Conservation (phyloP, 345 rosid species). For the Angophora floribunda region DNA sequence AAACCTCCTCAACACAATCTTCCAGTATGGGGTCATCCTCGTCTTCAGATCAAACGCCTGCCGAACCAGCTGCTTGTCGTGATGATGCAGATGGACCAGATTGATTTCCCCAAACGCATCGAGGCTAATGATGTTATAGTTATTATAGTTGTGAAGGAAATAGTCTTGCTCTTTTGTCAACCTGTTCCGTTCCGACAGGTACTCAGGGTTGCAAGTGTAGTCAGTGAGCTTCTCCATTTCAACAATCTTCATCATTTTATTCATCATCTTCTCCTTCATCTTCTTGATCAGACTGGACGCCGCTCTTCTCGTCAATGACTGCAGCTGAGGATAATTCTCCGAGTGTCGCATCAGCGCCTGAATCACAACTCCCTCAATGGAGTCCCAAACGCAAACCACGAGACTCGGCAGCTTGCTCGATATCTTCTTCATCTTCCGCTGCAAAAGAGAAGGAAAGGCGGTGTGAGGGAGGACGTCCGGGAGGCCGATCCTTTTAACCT, state of each 20-base stretch:
- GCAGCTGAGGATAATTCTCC: constrained; percentile 7
- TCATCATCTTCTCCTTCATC: constrained; percentile 12
- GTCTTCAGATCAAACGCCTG: constrained; percentile 14
- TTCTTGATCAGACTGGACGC: constrained; percentile 7
- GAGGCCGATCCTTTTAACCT: constrained; percentile 11
- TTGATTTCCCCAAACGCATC: constrained; percentile 2
- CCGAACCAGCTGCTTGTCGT: not conserved
- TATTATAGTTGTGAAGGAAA: not conserved
- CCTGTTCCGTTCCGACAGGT: constrained; percentile 1
- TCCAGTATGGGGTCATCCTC: constrained; percentile 20
- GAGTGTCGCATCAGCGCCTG: constrained; percentile 1
- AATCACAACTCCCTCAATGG: constrained; percentile 9
- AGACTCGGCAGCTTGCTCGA: not conserved
- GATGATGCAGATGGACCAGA: not conserved
- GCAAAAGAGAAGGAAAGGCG: constrained; percentile 7
- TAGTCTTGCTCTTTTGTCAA: not conserved
- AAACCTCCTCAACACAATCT: constrained; percentile 12
- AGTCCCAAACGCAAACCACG: constrained; percentile 6
- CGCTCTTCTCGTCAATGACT: not conserved
- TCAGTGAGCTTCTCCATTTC: constrained; percentile 30
- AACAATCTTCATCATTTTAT: constrained; percentile 12
- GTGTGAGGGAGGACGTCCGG: constrained; percentile 16
- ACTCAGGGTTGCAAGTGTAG: constrained; percentile 21
- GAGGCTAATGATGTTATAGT: not conserved
- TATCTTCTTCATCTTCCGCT: constrained; percentile 7